Base-by-base conservation (phyloP, 345 rosid species). In the Populus tremula region DNA sequence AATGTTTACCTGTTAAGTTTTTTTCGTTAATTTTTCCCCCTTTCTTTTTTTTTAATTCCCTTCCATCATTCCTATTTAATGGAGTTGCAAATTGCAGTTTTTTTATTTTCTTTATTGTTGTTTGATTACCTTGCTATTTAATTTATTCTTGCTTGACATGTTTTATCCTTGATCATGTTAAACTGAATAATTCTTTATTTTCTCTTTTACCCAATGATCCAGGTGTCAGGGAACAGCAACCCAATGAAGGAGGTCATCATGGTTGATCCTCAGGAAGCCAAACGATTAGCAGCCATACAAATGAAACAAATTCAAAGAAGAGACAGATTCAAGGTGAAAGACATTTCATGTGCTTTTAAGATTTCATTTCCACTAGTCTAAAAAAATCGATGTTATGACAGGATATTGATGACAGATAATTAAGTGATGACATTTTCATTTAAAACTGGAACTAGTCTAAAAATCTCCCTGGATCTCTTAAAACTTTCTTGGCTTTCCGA, bases 201-300 rank as follows among this genome's bases (percentile, higher is more conserved):
- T 14, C 17, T 45, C 50, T 45, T 45, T 45, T 45, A 45, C 50
- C 50, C 17, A 45, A 12, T 45, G 50, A 45, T 45, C 50, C 81
- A 89, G 92, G 86, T 88, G 47, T 82, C 88, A 2, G 84, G 87
- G 45, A 82, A 78, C 68, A 85, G 78, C 73, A 80, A 47, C 70
- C 76, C 76, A 5, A 63, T 82, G 50, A 85, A 80, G 6, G 87
- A 83, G 71, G 82, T 92, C 41, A 82, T 88, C 79, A 96, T 96
- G 99, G 98, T 96, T 75, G 98, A 93, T 77, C 99, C 98, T 72
- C 71, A 85, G 77, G 97, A 95, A 69, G 99, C 99, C 49, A 95
- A 93, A 83, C 84, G 85, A 76, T 82, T 95, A 77, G 99, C 98
- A 36, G 85, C 86, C n/a, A 89, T 88, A 74, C 93, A 93, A 80